These are phyloP conservation scores for Phialophora verrucosa DNA, from an alignment of 2,329 filamentous ascomycete genomes.

Conservation along the genomic window DNA sequence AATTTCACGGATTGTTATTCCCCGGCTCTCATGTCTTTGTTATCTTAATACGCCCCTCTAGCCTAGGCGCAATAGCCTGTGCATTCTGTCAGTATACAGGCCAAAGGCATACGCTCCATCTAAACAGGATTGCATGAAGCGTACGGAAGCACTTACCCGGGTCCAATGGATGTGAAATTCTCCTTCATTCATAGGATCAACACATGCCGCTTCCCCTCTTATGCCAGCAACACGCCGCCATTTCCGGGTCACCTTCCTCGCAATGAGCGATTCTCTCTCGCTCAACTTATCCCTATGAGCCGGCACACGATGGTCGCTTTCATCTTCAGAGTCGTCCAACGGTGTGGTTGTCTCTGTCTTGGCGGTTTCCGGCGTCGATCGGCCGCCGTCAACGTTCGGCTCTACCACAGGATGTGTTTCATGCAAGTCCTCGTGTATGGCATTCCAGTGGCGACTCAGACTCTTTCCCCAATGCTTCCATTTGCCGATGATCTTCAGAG, in stretches of 20 bases:
- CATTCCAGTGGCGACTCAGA: conserved; percentile 68
- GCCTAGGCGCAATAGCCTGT: conserved; percentile 72
- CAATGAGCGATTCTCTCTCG: conserved; percentile 40
- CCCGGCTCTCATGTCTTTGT: not conserved
- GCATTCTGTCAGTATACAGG: conserved; percentile 4
- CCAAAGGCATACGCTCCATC: not conserved
- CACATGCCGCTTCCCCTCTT: conserved; percentile 29
- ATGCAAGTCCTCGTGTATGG: conserved; percentile 67
- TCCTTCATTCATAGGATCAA: conserved; percentile 34
- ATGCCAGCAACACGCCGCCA: conserved; percentile 38
- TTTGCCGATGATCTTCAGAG: conserved; percentile 76
- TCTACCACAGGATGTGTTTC: conserved; percentile 41
- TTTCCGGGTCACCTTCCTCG: conserved; percentile 37
- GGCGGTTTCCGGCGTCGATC: conserved; percentile 34
- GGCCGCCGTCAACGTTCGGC: conserved; percentile 15
- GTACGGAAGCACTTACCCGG: conserved; percentile 25
- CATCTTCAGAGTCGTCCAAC: conserved; percentile 57
- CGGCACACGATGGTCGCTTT: conserved; percentile 42
- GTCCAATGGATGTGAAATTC: conserved; percentile 40
- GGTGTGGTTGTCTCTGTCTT: conserved; percentile 37
- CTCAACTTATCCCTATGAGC: conserved; percentile 18
- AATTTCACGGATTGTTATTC: not conserved
- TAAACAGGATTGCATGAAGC: not conserved
- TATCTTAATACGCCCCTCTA: conserved; percentile 74
- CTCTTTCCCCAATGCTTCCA: conserved; percentile 74